Base-by-base conservation (phyloP, 2,329 filamentous ascomycete species). In the Epichloe bromicola region DNA sequence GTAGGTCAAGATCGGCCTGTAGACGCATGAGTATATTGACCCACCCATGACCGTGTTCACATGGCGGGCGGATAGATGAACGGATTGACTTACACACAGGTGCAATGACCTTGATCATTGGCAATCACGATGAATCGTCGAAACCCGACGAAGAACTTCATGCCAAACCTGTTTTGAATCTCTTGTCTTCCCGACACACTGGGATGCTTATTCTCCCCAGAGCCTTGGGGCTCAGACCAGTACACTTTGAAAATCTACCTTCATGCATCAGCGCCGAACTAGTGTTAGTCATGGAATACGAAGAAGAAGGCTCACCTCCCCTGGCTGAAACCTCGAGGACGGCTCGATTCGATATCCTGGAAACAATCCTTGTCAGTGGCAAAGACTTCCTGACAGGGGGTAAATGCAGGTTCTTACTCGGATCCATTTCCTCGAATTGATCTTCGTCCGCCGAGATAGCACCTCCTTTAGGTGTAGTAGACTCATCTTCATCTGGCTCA, bases 1-100 rank as follows among this genome's bases (percentile, higher is more conserved):
- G 54, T 80, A 80, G 0, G 77, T 79, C 20, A 74, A 63, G 48
- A 81, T 79, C 1, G 76, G 75, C 12, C 77, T 79, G 51, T 40
- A 4, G 3, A 36, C 36, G 34, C 8, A 33, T 56, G 15, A 57
- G 34, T 37, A 36, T 30, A 30, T 30, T 10, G 10, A 30, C 26
- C 10, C 23, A 30, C 26, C 10, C 23, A 12, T 33, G 2, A 17
- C 20, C 26, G 14, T 44, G 26, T 30, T 10, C 26, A 11, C 5
- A 19, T 44, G 26, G 15, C 7, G 6, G 5, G 36, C 2, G 15
- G 36, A 11, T 38, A 30, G 6, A 43, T 30, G 14, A 30, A 4
- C 10, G 37, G 23, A 30, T 50, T 14, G 15, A 51, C 42, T 68
- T 70, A 80, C 76, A 80, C 73, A 66, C 76, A 79, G 23, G 70